phyloP scores from a whole-genome alignment of 441 rosid genomes.

The Pelargonium fulgidum region DNA sequence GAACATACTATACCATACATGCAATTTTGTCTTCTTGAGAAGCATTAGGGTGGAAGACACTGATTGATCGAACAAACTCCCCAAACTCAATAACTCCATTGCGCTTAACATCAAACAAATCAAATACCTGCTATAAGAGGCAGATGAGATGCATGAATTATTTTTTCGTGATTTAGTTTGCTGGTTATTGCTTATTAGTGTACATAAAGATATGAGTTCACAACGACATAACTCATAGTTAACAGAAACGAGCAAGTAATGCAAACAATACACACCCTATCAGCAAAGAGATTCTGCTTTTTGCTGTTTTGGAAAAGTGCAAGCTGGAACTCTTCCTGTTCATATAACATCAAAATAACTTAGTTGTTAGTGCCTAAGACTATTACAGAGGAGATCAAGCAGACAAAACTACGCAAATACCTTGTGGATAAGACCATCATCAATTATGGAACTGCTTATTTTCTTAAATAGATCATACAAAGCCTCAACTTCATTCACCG shows the following conservation, averaged over 20 bases:
- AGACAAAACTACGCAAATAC: conserved; percentile 19
- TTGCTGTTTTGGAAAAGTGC: conserved; percentile 49
- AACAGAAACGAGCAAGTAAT: neutral
- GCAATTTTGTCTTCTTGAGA: conserved; percentile 38
- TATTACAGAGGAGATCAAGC: neutral
- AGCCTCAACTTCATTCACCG: conserved; percentile 63
- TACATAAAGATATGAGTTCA: neutral
- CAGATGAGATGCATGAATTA: too few species aligned
- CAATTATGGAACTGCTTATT: conserved; percentile 42
- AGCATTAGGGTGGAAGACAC: conserved; percentile 53
- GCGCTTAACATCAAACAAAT: conserved; percentile 42
- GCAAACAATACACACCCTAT: conserved; percentile 37
- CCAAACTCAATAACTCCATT: conserved; percentile 53
- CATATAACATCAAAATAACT: conserved; percentile 3
- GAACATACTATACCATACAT: conserved; percentile 28
- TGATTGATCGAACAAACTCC: conserved; percentile 55
- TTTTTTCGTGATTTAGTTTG: neutral
- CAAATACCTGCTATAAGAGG: conserved; percentile 38
- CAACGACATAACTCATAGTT: neutral
- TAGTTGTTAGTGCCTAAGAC: neutral
- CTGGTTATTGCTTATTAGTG: neutral
- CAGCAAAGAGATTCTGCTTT: conserved; percentile 51
- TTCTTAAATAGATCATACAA: conserved; percentile 58
- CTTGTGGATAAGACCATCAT: conserved; percentile 54
- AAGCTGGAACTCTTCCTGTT: conserved; percentile 61